Percentiles rank a stretch among this genome's conserved stretches.
Evolutionary conservation across 225 moss, liverwort and hornwort genomes (phyloP).

Genomic region (Marchantia polymorpha): DNA sequence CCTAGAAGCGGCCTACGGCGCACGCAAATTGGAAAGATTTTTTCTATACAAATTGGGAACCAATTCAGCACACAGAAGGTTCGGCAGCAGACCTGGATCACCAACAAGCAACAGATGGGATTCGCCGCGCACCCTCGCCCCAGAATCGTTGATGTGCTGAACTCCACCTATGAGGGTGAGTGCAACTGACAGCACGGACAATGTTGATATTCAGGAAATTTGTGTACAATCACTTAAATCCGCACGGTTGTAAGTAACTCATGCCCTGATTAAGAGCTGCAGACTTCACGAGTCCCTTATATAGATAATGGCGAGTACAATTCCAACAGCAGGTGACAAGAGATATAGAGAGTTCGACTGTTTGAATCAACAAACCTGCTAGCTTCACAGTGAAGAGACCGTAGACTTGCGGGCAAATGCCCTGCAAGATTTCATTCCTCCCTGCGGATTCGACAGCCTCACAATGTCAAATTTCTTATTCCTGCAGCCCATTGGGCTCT

Average conservation of each 20-base stretch:
- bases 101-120: constrained; percentile 95
- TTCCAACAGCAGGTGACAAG: constrained; percentile 32
- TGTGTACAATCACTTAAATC: neutral
- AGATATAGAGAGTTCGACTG: neutral
- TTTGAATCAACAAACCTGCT: constrained; percentile 52
- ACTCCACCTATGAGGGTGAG: constrained; percentile 97
- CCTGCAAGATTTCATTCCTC: constrained; percentile 80
- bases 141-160: constrained; percentile 77
- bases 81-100: constrained; percentile 69
- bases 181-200: constrained; percentile 57
- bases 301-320: constrained; percentile 54
- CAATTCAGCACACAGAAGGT: neutral
- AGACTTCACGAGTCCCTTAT: neutral
- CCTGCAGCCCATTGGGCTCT: neutral
- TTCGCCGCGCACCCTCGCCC: constrained; percentile 93
- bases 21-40: too few relatives aligned
- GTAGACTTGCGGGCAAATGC: constrained; percentile 96
- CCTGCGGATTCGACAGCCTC: constrained; percentile 43
- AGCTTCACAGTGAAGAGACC: constrained; percentile 93
- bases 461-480: neutral
- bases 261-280: neutral
- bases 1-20: too few relatives aligned
- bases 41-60: too few relatives aligned
- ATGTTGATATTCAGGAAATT: neutral
- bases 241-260: neutral